Conservation (phyloP, 495 filamentous ascomycete species). For the Penicillium odoratum region DNA sequence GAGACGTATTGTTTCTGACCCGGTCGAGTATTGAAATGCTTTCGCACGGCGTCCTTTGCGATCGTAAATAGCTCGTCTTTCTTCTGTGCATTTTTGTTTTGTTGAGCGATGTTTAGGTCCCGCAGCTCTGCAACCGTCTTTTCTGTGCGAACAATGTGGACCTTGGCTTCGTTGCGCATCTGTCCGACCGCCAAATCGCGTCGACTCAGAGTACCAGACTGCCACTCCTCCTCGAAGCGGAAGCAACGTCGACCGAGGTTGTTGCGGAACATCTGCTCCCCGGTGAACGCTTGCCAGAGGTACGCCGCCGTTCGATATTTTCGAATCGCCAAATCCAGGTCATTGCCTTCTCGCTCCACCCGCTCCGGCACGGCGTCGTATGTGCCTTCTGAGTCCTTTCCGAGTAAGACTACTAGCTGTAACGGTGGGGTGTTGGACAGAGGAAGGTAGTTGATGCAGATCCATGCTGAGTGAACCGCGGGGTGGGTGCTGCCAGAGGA, state of each 20-base stretch:
- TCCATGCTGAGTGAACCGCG: conserved; percentile 71
- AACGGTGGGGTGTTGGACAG: conserved; percentile 73
- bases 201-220: conserved; percentile 69
- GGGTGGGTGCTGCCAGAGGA: conserved; percentile 67
- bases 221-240: conserved; percentile 92
- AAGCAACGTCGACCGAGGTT: conserved; percentile 81
- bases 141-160: conserved; percentile 78
- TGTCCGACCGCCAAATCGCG: conserved; percentile 65
- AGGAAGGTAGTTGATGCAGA: conserved; percentile 82
- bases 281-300: conserved; percentile 93
- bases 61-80: conserved; percentile 73
- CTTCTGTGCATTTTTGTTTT: conserved; percentile 64
- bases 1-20: conserved; percentile 87
- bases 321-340: conserved; percentile 71
- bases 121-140: conserved; percentile 83
- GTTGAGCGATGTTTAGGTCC: conserved; percentile 77
- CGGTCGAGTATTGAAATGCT: conserved; percentile 68
- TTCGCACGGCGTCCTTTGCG: conserved; percentile 70
- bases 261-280: conserved; percentile 90
- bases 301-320: conserved; percentile 93
- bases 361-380: conserved; percentile 81
- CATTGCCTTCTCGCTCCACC: conserved; percentile 74
- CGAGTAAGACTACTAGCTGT: conserved; percentile 80
- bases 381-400: conserved; percentile 81
- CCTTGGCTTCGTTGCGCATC: conserved; percentile 85